Base-by-base conservation (phyloP, 176 grass and related monocot species). In the Rhynchospora pubera region DNA sequence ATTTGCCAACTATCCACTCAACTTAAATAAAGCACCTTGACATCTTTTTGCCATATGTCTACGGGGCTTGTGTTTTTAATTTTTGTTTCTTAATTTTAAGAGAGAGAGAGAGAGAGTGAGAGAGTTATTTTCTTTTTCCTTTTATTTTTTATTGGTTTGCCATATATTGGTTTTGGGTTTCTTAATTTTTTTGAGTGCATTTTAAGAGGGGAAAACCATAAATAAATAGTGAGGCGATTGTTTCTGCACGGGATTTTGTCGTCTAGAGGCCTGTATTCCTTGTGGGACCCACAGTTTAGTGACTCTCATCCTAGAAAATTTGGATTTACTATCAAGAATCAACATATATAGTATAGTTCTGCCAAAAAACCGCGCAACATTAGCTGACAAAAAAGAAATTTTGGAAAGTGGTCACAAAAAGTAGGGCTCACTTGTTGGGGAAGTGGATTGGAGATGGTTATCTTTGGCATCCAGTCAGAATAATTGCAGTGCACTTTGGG, bases 21-120 rank as follows among this genome's bases (percentile, higher is more conserved):
- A 85, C 69, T 23, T 7, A 39, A n/a, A n/a, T n/a, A n/a, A 87
- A 82, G 84, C 86, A 79, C 89, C 73, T 63, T 89, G 82, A 53
- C 86, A 83, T 83, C 50, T 70, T 93, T 91, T 91, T 87, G 82
- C 62, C 81, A 81, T 83, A 90, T 93, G 91, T 93, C 87, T 89
- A 83, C 53, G 66, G 84, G 87, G 87, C 28, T 44, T 68, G 60
- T 87, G 83, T 83, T 60, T 71, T 81, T 50, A 2, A 2, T 56
- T 83, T n/a, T 34, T 77, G 34, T 70, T 65, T 53, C 62, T 58
- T 76, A 82, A 70, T 53, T 89, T 83, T 58, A 62, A 63, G 83
- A 79, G 71, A 53, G 46, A 28, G 10, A 13, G 69, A 51, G 69
- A 74, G 21, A 51, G n/a, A n/a, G n/a, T n/a, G n/a, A n/a, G n/a